phyloP scores from a whole-genome alignment of 495 filamentous ascomycete genomes.

The Penicillium ochrochloron region DNA sequence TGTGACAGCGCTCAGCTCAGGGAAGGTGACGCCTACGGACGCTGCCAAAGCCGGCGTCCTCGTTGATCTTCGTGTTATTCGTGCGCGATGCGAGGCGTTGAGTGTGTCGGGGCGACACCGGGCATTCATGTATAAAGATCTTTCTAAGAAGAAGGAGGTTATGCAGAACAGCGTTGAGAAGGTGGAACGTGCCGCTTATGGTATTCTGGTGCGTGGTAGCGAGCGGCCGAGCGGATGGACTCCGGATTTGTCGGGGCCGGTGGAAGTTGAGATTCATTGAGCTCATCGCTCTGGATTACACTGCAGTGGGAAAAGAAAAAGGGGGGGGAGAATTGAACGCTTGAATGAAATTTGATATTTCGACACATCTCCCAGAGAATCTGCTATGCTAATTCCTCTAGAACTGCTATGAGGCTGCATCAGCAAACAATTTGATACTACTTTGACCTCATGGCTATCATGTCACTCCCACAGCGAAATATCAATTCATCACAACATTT shows the following conservation, averaged over 20 bases:
- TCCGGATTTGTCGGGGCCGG: slow-evolving; percentile 68
- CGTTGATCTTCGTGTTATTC: slow-evolving; percentile 73
- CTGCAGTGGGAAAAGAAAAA: too few species aligned
- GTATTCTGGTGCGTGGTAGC: slow-evolving; percentile 79
- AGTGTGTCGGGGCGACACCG: slow-evolving; percentile 49
- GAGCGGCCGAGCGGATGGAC: slow-evolving; percentile 93
- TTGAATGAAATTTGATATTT: background rate
- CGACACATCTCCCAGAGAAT: background rate
- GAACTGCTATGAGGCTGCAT: background rate
- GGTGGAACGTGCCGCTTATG: slow-evolving; percentile 89
- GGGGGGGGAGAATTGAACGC: too few species aligned
- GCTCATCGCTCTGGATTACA: background rate
- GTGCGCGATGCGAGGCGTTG: slow-evolving; percentile 73
- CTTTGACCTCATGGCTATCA: background rate
- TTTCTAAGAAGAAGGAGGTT: slow-evolving; percentile 80
- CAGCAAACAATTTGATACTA: background rate
- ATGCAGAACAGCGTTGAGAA: slow-evolving; percentile 91
- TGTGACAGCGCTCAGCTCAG: slow-evolving; percentile 63
- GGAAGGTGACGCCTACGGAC: slow-evolving; percentile 33
- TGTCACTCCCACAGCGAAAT: background rate
- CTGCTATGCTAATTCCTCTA: background rate
- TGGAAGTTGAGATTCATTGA: slow-evolving; percentile 52
- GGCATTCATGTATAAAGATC: slow-evolving; percentile 58
- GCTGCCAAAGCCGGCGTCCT: slow-evolving; percentile 54
- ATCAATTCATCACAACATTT: too few species aligned